Percentiles rank a stretch among this genome's conserved stretches.
Conservation (phyloP, 169 alveolate genomes). For the Plasmodium malariae region DNA sequence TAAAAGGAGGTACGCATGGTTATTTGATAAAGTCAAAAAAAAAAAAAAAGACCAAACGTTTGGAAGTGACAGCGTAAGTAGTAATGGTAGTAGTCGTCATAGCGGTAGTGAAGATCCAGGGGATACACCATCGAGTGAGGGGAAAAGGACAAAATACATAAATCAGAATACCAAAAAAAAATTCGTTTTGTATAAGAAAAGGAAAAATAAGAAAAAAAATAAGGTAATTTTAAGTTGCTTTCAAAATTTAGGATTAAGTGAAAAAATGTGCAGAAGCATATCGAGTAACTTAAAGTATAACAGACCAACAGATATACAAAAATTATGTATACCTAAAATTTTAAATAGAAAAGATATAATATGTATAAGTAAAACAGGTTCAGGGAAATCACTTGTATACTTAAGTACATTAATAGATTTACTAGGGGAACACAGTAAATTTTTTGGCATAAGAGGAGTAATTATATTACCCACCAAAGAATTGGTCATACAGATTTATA, state of each 20-base stretch:
- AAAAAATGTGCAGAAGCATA: slow-evolving; percentile 81
- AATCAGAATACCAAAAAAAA: slow-evolving; percentile 7
- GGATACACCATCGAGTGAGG: not conserved
- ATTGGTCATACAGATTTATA: slow-evolving; percentile 91
- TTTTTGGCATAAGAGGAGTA: slow-evolving; percentile 95
- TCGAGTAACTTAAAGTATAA: slow-evolving; percentile 80
- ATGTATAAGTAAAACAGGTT: slow-evolving; percentile 97
- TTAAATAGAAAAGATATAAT: slow-evolving; percentile 93
- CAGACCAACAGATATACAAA: slow-evolving; percentile 96
- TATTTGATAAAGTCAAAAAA: slow-evolving; percentile 4
- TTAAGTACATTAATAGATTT: slow-evolving; percentile 93
- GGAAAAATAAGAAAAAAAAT: slow-evolving; percentile 49
- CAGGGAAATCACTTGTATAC: slow-evolving; percentile 97
- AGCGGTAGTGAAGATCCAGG: not conserved
- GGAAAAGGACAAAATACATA: not conserved
- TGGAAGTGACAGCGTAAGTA: not conserved
- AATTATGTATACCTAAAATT: slow-evolving; percentile 94
- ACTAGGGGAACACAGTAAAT: slow-evolving; percentile 91
- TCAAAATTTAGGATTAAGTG: slow-evolving; percentile 83
- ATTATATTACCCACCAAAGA: slow-evolving; percentile 95
- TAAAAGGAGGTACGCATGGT: slow-evolving; percentile 28
- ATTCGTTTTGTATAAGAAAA: slow-evolving; percentile 57
- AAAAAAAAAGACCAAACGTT: not conserved
- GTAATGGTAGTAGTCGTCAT: not conserved
- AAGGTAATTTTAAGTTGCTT: slow-evolving; percentile 81